Evolutionary conservation across 306 rosid species (phyloP).

Genomic region (Biancaea sappan): DNA sequence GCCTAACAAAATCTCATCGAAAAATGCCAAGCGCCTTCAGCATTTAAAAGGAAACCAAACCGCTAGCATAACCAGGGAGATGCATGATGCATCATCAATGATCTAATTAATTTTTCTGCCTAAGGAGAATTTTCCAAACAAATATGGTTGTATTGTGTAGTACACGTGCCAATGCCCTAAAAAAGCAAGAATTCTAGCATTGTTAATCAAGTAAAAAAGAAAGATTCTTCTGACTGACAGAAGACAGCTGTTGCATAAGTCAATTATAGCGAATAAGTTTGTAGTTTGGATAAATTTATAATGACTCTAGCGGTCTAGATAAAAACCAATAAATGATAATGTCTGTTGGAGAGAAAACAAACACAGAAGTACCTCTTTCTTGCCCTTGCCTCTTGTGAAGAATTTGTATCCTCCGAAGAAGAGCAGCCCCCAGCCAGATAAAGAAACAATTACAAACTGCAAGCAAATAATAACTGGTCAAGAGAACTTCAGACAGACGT

Average conservation of each 20-base stretch:
- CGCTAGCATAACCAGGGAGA: background rate
- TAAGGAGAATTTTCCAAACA: slow-evolving; percentile 18
- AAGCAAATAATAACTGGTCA: slow-evolving; percentile 35
- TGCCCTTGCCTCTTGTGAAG: slow-evolving; percentile 69
- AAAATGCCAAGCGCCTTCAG: slow-evolving; percentile 8
- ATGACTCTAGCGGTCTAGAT: background rate
- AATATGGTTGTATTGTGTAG: background rate
- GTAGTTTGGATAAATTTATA: slow-evolving; percentile 1
- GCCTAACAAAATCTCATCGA: slow-evolving; percentile 28
- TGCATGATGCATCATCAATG: slow-evolving; percentile 20
- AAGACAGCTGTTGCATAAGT: slow-evolving; percentile 4
- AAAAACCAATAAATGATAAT: slow-evolving; percentile 13
- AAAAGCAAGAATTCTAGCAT: background rate
- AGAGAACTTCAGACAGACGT: slow-evolving; percentile 17
- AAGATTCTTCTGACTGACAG: background rate
- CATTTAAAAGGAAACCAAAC: slow-evolving; percentile 19
- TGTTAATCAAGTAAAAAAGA: background rate
- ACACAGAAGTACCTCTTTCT: slow-evolving; percentile 74
- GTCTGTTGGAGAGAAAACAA: background rate
- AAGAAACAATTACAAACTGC: slow-evolving; percentile 86
- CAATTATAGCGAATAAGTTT: slow-evolving; percentile 12
- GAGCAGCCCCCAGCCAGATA: slow-evolving; percentile 84
- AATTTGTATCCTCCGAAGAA: slow-evolving; percentile 66
- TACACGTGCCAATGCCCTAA: slow-evolving; percentile 1
- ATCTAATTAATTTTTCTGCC: background rate